These are phyloP conservation scores for Diplosphaera chodatii DNA, from an alignment of 139 green algal genomes.

Conservation along the genomic window DNA sequence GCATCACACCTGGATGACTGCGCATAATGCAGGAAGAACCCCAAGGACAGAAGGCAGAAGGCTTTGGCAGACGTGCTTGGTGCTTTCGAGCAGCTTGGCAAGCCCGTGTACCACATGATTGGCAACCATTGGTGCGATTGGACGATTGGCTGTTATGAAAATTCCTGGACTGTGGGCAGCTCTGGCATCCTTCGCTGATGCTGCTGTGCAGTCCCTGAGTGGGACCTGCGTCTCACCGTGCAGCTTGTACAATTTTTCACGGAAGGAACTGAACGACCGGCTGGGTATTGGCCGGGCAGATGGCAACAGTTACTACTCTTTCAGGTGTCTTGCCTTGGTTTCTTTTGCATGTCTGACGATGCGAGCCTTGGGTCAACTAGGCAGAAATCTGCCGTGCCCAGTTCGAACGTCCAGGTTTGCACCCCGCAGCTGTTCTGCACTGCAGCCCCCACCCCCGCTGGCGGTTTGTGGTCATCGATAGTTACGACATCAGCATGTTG, in stretches of 20 bases:
- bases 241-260: constrained; percentile 68
- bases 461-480: constrained; percentile 69
- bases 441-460: constrained; percentile 45
- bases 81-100: constrained; percentile 32
- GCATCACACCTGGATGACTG: not conserved
- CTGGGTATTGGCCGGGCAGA: constrained; percentile 8
- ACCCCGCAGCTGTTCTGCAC: too few relatives aligned
- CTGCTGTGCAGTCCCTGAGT: too few relatives aligned
- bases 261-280: constrained; percentile 23
- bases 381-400: too few relatives aligned
- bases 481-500: constrained; percentile 61
- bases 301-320: not conserved
- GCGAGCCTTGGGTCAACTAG: too few relatives aligned
- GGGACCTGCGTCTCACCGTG: not conserved
- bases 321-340: too few relatives aligned
- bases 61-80: constrained; percentile 36
- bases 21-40: constrained; percentile 12
- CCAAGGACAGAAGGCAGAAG: constrained; percentile 20
- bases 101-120: constrained; percentile 52
- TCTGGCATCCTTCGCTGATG: too few relatives aligned
- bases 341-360: too few relatives aligned
- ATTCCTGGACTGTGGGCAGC: too few relatives aligned
- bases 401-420: too few relatives aligned
- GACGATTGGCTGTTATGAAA: too few relatives aligned
- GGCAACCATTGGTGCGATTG: constrained; percentile 58